Conservation (phyloP, 768 basidiomycete genomes). For the Suillus bovinus region DNA sequence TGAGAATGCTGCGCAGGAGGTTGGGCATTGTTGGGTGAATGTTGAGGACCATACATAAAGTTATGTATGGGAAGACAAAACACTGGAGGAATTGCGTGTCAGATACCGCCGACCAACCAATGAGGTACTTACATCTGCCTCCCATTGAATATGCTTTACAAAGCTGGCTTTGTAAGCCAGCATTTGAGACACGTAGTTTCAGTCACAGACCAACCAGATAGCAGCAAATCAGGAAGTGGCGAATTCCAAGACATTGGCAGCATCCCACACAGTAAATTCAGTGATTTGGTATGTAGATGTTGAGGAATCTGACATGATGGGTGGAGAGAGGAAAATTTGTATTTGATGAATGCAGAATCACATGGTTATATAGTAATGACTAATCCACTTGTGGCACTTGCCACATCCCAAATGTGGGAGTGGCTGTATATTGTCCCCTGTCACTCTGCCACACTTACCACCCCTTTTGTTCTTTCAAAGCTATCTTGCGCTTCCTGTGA, state of each 20-base stretch:
- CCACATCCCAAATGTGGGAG: not conserved
- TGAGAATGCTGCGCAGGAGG: not conserved
- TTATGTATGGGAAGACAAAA: not conserved
- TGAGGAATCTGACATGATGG: not conserved
- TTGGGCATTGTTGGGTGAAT: not conserved
- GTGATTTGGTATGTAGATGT: fast-evolving
- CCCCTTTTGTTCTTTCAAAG: not conserved
- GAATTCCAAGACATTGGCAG: not conserved
- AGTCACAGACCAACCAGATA: not conserved
- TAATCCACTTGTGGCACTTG: not conserved
- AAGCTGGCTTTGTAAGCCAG: not conserved
- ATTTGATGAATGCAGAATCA: not conserved
- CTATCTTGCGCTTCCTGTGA: not conserved
- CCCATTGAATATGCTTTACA: not conserved
- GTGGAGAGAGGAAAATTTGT: not conserved
- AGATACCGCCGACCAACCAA: too few relatives aligned
- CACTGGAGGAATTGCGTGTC: too few relatives aligned
- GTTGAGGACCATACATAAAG: fast-evolving
- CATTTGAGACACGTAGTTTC: not conserved
- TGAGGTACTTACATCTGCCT: not conserved
- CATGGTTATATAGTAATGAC: too few relatives aligned
- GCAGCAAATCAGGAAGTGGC: not conserved
- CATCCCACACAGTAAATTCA: not conserved
- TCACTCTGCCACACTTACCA: not conserved
- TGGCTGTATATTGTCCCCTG: not conserved